Base-by-base conservation (phyloP, 805 yeast species). In the Candida cerambycidarum region DNA sequence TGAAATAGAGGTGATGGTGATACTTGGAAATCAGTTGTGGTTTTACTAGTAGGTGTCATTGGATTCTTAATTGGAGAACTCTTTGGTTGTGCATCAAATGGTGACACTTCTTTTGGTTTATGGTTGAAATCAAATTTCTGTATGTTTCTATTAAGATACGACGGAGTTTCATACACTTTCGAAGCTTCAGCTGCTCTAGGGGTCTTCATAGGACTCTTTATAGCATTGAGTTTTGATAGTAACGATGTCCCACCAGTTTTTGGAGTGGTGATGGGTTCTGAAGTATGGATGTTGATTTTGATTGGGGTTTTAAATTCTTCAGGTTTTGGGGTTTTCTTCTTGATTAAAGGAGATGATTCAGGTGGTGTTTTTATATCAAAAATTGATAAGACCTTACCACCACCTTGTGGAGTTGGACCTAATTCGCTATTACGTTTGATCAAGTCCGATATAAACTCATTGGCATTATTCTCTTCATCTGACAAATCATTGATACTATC, bases 401-500 rank as follows among this genome's bases (percentile, higher is more conserved):
- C 73, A 8, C 87, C 73, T 52, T 88, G 96, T 0, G 96, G 96
- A 0, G 96, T 88, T 0, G 96, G 96, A 0, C 95, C 95, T 10
- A 87, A 57, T 46, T 80, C 85, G 3, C 62, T 58, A 32, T 39
- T 44, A 7, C 15, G 24, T 17, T n/a, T 27, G 13, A 38, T 23
- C 12, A 39, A 18, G 9, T 23, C 39, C 9, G 23, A 15, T 8
- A n/a, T 17, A 16, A 7, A 15, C 3, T 38, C 38, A 17, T 25
- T 27, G 4, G 30, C 23, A 5, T 38, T 27, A 15, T 2, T 11
- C 16, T 43, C 46, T 19, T 43, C 46, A 23, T 43, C 42, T 2
- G 46, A 38, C 5, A 42, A 38, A 3, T 35, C 46, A 3, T 13
- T 32, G 9, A 38, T 38, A 21, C 21, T 25, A 30, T 43, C 46